A percentile compares a stretch with the other conserved stretches of the same genome.
These are phyloP conservation scores for Boletellus sp. DNA, from an alignment of 768 basidiomycete species.

Conservation along the genomic window DNA sequence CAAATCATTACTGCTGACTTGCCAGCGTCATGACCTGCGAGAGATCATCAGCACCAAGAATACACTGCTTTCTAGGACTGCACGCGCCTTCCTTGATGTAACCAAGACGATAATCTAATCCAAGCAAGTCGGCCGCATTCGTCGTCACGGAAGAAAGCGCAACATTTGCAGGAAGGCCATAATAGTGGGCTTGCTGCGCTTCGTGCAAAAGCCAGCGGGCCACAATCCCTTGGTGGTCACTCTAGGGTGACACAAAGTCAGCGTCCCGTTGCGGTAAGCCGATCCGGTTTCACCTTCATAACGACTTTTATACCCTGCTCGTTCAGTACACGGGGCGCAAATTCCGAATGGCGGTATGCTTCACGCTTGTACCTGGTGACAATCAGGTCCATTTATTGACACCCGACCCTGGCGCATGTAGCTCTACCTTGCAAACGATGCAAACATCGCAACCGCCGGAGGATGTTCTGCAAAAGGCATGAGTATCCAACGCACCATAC, in stretches of 20 bases:
- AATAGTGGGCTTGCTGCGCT: conserved; percentile 81
- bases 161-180: conserved; percentile 65
- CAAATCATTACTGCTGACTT: background rate
- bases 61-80: background rate
- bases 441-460: conserved; percentile 73
- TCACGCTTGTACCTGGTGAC: conserved; percentile 52
- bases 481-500: background rate
- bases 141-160: conserved; percentile 75
- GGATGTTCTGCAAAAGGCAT: conserved; percentile 35
- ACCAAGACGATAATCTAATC: conserved; percentile 82
- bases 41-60: conserved; percentile 1
- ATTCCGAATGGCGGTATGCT: conserved; percentile 53
- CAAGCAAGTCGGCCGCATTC: conserved; percentile 67
- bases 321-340: conserved; percentile 50
- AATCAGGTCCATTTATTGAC: background rate
- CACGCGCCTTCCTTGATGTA: conserved; percentile 54
- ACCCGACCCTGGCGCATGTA: background rate
- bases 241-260: conserved; percentile 36
- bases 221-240: conserved; percentile 62
- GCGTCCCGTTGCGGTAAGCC: background rate
- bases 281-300: conserved; percentile 41
- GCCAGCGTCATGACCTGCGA: conserved; percentile 65
- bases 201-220: conserved; percentile 78
- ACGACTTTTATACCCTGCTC: conserved; percentile 47
- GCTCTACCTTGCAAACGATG: conserved; percentile 44